Base-by-base conservation (phyloP, 768 basidiomycete species). In the Suillus spraguei region DNA sequence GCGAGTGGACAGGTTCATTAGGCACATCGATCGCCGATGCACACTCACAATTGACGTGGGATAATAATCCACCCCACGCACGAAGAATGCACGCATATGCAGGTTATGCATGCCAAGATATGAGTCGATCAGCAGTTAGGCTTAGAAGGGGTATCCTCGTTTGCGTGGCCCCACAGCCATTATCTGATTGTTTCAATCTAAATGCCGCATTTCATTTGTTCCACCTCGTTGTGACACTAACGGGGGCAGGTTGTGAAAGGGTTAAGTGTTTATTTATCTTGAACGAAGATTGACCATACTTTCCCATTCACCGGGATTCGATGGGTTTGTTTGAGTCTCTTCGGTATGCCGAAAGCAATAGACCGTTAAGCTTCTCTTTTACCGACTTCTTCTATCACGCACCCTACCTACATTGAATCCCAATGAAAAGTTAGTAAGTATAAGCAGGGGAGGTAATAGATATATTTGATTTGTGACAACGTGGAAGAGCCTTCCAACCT, bases 181-280 rank as follows among this genome's bases (percentile, higher is more conserved):
- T 22, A 9, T 56, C 36, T 24, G 16, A 24, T 28, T 5, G 6
- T 0, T 39, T 22, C 14, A 17, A 22, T 24, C 17, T 8, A 55
- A 7, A 16, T 6, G 14, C 38, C 55, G 5, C 36, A 14, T 38
- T 55, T 28, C 55, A 39, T 58, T 36, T 13, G 36, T 39, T 24
- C 55, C 55, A 58, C 55, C 55, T 39, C 39, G 55, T 38, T 38
- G 55, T 28, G 28, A 24, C 55, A 55, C n/a, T 9, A 2, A 16
- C 36, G 36, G 36, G 14, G 36, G 16, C 13, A 50, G 16, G 16
- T 38, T 22, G 36, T 35, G 13, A 1, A 54, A 35, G 6, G 54
- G 22, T 3, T 22, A 4, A 22, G 6, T 49, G 10, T 32, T 10
- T 32, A 17, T 20, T 17, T 2, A 20, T 7, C 28, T 32, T 20